These are phyloP conservation scores for Amanita muscaria DNA, from an alignment of 768 basidiomycete genomes.

Conservation along the genomic window DNA sequence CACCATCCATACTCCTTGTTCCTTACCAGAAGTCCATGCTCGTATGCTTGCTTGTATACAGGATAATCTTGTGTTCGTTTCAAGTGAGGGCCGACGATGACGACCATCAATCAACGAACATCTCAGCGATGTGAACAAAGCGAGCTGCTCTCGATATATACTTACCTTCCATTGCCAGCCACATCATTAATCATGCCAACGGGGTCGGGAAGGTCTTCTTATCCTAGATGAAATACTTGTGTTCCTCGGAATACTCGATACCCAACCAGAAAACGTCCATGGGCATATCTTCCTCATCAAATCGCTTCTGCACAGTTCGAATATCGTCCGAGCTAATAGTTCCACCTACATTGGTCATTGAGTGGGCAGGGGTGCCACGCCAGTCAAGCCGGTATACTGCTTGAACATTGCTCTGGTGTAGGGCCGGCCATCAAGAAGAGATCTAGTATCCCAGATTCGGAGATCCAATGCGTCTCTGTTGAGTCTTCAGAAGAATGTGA, in stretches of 20 bases:
- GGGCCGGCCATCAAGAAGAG: constrained; percentile 92
- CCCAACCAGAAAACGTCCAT: constrained; percentile 97
- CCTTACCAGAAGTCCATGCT: constrained; percentile 78
- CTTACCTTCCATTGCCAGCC: constrained; percentile 78
- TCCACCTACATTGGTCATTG: constrained; percentile 98
- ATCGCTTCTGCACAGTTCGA: constrained; percentile 71
- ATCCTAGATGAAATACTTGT: constrained; percentile 98
- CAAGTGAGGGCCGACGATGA: constrained; percentile 94
- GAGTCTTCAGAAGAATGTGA: constrained; percentile 57
- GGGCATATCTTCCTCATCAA: constrained; percentile 93
- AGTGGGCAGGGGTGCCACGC: constrained; percentile 80
- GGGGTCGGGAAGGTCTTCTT: constrained; percentile 89
- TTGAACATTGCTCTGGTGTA: constrained; percentile 72
- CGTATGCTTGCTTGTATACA: constrained; percentile 76
- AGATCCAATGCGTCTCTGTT: constrained; percentile 92
- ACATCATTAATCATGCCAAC: constrained; percentile 90
- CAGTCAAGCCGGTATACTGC: constrained; percentile 82
- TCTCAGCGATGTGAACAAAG: too few species aligned
- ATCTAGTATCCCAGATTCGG: constrained; percentile 95
- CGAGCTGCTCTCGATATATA: too few species aligned
- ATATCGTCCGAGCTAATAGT: constrained; percentile 92
- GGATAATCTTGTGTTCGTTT: constrained; percentile 78
- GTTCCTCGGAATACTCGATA: constrained; percentile 89
- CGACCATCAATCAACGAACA: constrained; percentile 83
- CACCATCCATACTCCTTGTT: constrained; percentile 88